Percentiles rank a stretch among this genome's conserved stretches.
phyloP scores from a whole-genome alignment of 106 monocot genomes.

The Dendrobium huoshanense region DNA sequence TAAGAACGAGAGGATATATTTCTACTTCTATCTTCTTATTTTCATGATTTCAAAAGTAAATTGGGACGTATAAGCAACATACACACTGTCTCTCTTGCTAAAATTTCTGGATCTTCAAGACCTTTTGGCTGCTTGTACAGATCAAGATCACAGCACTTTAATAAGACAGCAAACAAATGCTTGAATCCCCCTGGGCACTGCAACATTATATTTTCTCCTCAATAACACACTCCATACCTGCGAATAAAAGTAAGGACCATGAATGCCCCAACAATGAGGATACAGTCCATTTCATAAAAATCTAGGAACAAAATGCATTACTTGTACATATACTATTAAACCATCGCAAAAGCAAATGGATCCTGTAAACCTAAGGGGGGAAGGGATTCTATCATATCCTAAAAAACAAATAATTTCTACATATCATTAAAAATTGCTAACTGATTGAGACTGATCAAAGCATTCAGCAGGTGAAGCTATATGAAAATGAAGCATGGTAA shows the following conservation, averaged over 20 bases:
- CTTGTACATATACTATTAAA: not conserved
- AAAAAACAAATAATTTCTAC: not conserved
- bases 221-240: slow-evolving; percentile 42
- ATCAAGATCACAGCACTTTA: slow-evolving; percentile 65
- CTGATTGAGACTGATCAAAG: not conserved
- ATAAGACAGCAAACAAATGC: slow-evolving; percentile 37
- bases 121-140: slow-evolving; percentile 43
- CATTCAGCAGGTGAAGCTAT: not conserved
- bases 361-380: not conserved
- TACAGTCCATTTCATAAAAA: not conserved
- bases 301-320: not conserved
- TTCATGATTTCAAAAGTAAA: slow-evolving; percentile 1
- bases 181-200: slow-evolving; percentile 64
- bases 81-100: slow-evolving; percentile 75
- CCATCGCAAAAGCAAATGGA: not conserved
- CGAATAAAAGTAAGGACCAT: not conserved
- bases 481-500: not conserved
- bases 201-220: slow-evolving; percentile 46
- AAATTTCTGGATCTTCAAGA: slow-evolving; percentile 50
- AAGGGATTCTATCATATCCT: not conserved
- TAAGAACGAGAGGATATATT: not conserved
- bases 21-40: not conserved
- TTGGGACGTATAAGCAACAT: slow-evolving; percentile 15
- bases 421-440: not conserved
- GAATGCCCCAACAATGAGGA: not conserved